Percentiles rank a stretch among this genome's conserved stretches.
phyloP scores from a whole-genome alignment of 1,139 yeast species.

The Geotrichum citri-aurantii region DNA sequence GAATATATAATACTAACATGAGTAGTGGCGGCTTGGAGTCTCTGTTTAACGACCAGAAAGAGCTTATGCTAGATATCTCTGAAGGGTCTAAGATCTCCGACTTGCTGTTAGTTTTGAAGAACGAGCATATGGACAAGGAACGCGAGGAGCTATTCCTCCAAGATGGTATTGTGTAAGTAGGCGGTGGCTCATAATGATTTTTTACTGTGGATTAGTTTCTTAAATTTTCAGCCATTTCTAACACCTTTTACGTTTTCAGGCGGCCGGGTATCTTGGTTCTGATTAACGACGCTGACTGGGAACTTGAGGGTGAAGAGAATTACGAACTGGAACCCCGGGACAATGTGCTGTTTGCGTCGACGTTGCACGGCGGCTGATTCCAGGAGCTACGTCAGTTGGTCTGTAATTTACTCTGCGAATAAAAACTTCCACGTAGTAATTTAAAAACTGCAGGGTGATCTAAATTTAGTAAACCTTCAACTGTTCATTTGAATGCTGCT shows the following conservation, averaged over 20 bases:
- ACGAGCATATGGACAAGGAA: conserved; percentile 48
- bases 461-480: background rate
- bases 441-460: background rate
- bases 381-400: background rate
- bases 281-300: conserved; percentile 97
- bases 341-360: conserved; percentile 79
- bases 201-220: background rate
- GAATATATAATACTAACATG: background rate
- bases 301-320: conserved; percentile 80
- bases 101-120: conserved; percentile 51
- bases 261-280: conserved; percentile 91
- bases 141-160: conserved; percentile 71
- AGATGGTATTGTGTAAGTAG: conserved; percentile 48
- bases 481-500: too few species aligned
- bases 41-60: conserved; percentile 50
- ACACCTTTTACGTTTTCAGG: conserved; percentile 34
- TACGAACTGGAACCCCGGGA: conserved; percentile 73
- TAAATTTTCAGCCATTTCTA: background rate
- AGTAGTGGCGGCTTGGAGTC: conserved; percentile 62
- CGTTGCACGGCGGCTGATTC: conserved; percentile 82
- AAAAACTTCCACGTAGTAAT: background rate
- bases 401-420: background rate
- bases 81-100: conserved; percentile 51
- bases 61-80: conserved; percentile 41
- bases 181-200: background rate